Evolutionary conservation across 345 rosid genomes (phyloP).

Genomic region (Ceriops decandra): DNA sequence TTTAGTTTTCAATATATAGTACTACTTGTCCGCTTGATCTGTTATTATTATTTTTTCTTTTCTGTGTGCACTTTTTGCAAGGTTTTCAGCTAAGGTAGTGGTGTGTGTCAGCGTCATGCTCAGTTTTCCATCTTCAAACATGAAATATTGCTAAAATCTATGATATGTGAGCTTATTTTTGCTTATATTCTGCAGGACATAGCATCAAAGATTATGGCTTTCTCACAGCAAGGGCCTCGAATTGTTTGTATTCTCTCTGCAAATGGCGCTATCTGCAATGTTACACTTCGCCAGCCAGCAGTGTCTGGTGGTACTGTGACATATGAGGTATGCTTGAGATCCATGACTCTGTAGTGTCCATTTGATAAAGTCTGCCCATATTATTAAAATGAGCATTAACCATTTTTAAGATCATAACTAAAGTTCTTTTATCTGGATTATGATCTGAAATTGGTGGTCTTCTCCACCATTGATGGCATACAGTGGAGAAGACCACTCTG

Average conservation of each 20-base stretch:
- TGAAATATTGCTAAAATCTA: background rate
- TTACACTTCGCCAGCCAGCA: constrained; percentile 62
- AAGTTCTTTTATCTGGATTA: too few relatives aligned
- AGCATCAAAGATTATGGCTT: constrained; percentile 60
- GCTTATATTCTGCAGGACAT: constrained; percentile 56
- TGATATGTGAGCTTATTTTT: background rate
- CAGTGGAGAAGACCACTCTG: too few relatives aligned
- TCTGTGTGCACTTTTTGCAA: too few relatives aligned
- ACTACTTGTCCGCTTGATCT: too few relatives aligned
- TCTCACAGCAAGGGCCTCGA: constrained; percentile 80
- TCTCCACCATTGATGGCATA: too few relatives aligned
- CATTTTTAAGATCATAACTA: too few relatives aligned
- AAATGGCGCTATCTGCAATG: constrained; percentile 71
- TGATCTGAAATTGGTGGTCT: too few relatives aligned
- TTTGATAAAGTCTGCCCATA: background rate
- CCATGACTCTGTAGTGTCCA: background rate
- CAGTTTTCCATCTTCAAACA: background rate
- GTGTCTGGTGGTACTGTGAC: constrained; percentile 51
- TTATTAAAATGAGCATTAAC: constrained; percentile 6
- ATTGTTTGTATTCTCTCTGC: constrained; percentile 85
- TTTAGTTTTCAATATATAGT: too few relatives aligned
- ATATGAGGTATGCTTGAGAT: constrained; percentile 56
- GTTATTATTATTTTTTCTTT: too few relatives aligned
- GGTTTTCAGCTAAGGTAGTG: too few relatives aligned
- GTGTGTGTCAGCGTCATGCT: background rate